Percentiles rank a stretch among this genome's conserved stretches.
Conservation (phyloP, 257 asterid genomes). For the Lantana camara region DNA sequence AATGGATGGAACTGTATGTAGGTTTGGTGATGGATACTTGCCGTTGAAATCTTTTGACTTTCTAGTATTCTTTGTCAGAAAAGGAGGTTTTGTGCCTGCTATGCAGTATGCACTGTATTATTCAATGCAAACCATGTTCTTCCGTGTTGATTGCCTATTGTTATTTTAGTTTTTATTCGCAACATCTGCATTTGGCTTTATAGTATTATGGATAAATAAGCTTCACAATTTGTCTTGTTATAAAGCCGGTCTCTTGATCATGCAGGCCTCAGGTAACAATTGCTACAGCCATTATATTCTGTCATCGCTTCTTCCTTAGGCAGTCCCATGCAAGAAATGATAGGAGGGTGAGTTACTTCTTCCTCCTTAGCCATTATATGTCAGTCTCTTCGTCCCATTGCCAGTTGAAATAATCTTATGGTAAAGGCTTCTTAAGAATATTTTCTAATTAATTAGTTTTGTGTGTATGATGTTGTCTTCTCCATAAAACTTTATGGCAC, state of each 20-base stretch:
- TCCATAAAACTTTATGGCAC: not conserved
- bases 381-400: too few relatives aligned
- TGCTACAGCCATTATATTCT: constrained; percentile 93
- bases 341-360: constrained; percentile 67
- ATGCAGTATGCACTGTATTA: not conserved
- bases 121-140: not conserved
- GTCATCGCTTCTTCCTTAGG: constrained; percentile 94
- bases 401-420: constrained; percentile 15
- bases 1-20: not conserved
- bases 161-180: not conserved
- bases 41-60: constrained; percentile 15
- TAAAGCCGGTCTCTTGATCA: constrained; percentile 32
- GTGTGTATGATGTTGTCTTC: not conserved
- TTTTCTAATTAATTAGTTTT: not conserved
- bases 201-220: not conserved
- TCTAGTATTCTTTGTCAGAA: not conserved
- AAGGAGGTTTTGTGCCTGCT: not conserved
- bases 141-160: not conserved
- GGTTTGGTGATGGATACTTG: constrained; percentile 7
- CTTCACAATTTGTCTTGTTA: constrained; percentile 15
- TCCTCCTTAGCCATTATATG: constrained; percentile 3
- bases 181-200: constrained; percentile 1
- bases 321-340: constrained; percentile 90
- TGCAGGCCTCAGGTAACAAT: constrained; percentile 99
- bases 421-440: constrained; percentile 2